Evolutionary conservation across 106 monocot genomes (phyloP).

Genomic region (Allium cepa): DNA sequence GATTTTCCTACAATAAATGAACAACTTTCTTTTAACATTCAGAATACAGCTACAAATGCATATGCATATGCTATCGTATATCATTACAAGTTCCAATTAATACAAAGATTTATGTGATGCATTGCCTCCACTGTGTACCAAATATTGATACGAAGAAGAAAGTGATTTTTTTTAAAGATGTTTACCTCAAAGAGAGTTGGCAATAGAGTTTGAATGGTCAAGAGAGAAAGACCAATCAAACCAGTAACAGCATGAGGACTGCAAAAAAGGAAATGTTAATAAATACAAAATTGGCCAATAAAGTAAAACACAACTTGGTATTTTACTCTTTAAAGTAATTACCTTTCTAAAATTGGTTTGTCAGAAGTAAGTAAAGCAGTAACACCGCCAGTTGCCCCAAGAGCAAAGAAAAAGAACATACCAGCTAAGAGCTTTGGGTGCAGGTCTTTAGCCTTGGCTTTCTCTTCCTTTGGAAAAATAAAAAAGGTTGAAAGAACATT

Average conservation of each 20-base stretch:
- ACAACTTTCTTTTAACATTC: neutral
- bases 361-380: conserved; percentile 79
- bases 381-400: conserved; percentile 74
- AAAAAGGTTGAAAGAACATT: neutral
- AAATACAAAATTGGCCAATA: neutral
- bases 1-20: conserved; percentile 45
- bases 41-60: neutral
- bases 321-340: neutral
- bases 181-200: conserved; percentile 77
- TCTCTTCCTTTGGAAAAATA: conserved; percentile 58
- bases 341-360: conserved; percentile 92
- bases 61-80: neutral
- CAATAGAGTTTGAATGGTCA: conserved; percentile 74
- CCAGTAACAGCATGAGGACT: conserved; percentile 68
- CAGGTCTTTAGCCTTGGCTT: conserved; percentile 84
- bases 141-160: neutral
- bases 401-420: conserved; percentile 92
- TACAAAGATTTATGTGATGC: neutral
- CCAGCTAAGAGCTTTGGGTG: conserved; percentile 89
- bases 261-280: neutral
- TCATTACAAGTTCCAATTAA: neutral
- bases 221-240: conserved; percentile 53
- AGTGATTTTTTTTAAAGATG: neutral
- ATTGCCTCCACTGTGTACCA: neutral
- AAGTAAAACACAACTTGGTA: neutral